phyloP scores from a whole-genome alignment of 148 eudicot species.

The Diospyros kaki region DNA sequence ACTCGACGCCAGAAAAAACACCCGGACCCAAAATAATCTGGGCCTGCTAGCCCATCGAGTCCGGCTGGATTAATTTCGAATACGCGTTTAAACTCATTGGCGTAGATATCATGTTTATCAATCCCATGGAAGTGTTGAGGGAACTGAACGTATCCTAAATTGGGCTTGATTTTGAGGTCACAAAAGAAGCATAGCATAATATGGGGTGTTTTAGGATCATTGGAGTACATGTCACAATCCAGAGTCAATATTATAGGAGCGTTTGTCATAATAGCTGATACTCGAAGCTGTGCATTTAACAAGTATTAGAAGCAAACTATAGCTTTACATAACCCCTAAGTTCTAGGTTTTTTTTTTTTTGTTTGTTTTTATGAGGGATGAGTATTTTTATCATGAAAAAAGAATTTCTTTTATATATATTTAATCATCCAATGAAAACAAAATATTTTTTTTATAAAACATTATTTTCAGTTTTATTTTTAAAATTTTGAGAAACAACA shows the following conservation, averaged over 20 bases:
- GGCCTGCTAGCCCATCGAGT: slow-evolving; percentile 66
- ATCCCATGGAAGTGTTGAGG: slow-evolving; percentile 63
- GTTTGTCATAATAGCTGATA: slow-evolving; percentile 69
- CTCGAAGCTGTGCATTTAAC: slow-evolving; percentile 50
- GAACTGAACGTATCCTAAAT: slow-evolving; percentile 53
- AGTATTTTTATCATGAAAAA: too few species aligned
- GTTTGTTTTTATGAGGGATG: too few species aligned
- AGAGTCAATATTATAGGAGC: slow-evolving; percentile 65
- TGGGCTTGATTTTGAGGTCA: slow-evolving; percentile 28
- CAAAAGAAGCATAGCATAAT: slow-evolving; percentile 54
- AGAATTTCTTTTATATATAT: too few species aligned
- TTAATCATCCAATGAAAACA: too few species aligned
- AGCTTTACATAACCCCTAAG: too few species aligned
- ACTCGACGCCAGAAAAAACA: slow-evolving; percentile 63
- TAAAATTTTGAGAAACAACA: too few species aligned
- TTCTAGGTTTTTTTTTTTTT: too few species aligned
- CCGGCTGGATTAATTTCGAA: slow-evolving; percentile 48
- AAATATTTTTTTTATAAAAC: too few species aligned
- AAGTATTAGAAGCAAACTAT: background rate
- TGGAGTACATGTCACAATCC: slow-evolving; percentile 82
- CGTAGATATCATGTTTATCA: slow-evolving; percentile 52
- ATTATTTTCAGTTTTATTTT: too few species aligned
- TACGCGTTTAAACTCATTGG: slow-evolving; percentile 39
- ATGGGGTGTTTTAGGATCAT: slow-evolving; percentile 59
- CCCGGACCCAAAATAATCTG: slow-evolving; percentile 62